Base-by-base conservation (phyloP, 768 basidiomycete genomes). In the Paxillus involutus region DNA sequence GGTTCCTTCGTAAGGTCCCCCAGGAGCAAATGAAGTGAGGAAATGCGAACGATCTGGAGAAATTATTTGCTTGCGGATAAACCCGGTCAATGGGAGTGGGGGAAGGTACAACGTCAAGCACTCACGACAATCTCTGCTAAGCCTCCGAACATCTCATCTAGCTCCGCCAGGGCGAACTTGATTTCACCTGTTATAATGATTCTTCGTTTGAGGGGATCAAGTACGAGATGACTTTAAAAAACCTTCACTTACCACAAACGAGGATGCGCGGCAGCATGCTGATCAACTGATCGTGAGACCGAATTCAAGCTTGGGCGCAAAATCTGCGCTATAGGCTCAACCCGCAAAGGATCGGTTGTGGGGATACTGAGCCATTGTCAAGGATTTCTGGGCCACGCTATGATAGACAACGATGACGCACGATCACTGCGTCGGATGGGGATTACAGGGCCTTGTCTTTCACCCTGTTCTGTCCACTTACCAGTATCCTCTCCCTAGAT, bases 151-250 rank as follows among this genome's bases (percentile, higher is more conserved):
- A 89, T 73, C 44, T 76, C 69, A 56, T 82, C 73, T 39, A 84
- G 75, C 62, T 91, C 89, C 32, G 88, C 79, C 52, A 87, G 80
- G 0, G 89, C 88, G 89, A 88, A 92, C 21, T 84, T 80, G 55
- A 91, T 81, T 52, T 80, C 75, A 51, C 81, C 87, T 87, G 60
- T 32, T 21, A 21, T 14, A n/a, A 11, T 21, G n/a, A n/a, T 26
- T 35, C 14, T 42, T 12, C 12, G 26, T 30, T n/a, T n/a, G 39
- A 40, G 16, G 16, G 39, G 16, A 17, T 17, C 6, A 8, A 33
- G 33, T 11, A 9, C 12, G 9, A 21, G 21, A 24, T 3, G 21
- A 52, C 29, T 19, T n/a, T n/a, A 30, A 36, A 48, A 53, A 4
- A n/a, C 5, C 61, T 3, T 26, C 21, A 21, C 21, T 21, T 21